Conservation (phyloP, 768 basidiomycete species). For the Lenzites betulinus region DNA sequence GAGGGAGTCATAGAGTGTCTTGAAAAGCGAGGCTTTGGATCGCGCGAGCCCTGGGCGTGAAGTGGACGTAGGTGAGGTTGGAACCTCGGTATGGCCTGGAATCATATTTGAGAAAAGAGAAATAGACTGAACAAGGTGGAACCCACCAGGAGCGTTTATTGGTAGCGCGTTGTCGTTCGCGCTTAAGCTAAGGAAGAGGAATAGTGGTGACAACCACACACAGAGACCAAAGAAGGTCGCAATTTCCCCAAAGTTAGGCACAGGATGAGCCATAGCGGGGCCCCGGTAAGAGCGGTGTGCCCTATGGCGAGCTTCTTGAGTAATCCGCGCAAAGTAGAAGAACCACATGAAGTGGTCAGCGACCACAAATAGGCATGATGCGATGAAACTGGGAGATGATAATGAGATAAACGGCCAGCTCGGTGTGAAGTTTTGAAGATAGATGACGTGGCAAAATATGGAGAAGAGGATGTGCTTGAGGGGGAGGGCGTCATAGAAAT, state of each 20-base stretch:
- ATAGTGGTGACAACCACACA: slow-evolving; percentile 89
- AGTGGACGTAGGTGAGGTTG: slow-evolving; percentile 27
- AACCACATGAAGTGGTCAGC: slow-evolving; percentile 96
- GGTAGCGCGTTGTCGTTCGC: slow-evolving; percentile 98
- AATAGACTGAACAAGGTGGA: neutral
- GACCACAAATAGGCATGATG: slow-evolving; percentile 84
- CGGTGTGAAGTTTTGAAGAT: slow-evolving; percentile 88
- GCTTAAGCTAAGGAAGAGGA: slow-evolving; percentile 92
- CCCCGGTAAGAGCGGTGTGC: slow-evolving; percentile 48
- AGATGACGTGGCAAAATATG: slow-evolving; percentile 80
- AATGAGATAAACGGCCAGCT: slow-evolving; percentile 95
- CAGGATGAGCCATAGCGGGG: slow-evolving; percentile 34
- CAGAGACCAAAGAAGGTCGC: slow-evolving; percentile 84
- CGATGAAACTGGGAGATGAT: slow-evolving; percentile 79
- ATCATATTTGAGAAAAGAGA: neutral
- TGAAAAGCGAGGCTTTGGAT: slow-evolving; percentile 64
- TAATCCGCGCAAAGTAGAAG: slow-evolving; percentile 82
- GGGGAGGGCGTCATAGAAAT: slow-evolving; percentile 81
- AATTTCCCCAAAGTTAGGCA: slow-evolving; percentile 63
- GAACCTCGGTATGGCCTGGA: slow-evolving; percentile 20
- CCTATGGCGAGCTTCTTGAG: slow-evolving; percentile 60
- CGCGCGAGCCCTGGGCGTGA: slow-evolving; percentile 35
- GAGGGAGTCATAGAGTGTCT: slow-evolving; percentile 56
- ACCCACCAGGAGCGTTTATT: slow-evolving; percentile 54
- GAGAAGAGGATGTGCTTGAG: slow-evolving; percentile 75